These are phyloP conservation scores for Galerina marginata DNA, from an alignment of 768 basidiomycete genomes.

Conservation along the genomic window DNA sequence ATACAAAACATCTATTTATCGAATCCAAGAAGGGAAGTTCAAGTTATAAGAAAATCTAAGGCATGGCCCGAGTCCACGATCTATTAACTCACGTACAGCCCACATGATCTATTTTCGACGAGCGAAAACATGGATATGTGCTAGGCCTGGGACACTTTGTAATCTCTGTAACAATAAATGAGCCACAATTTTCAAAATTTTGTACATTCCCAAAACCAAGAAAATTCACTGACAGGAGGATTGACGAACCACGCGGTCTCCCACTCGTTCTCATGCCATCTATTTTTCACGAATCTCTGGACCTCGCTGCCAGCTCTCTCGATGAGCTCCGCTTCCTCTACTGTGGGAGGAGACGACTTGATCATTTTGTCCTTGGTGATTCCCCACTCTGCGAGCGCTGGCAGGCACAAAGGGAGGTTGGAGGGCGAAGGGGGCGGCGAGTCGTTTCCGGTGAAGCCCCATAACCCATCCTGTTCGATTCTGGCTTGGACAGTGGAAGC, in stretches of 20 bases:
- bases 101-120: constrained; percentile 33
- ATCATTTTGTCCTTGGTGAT: constrained; percentile 66
- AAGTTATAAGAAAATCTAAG: too few relatives aligned
- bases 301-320: constrained; percentile 61
- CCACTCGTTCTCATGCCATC: constrained; percentile 79
- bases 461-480: constrained; percentile 77
- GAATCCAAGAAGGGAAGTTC: too few relatives aligned
- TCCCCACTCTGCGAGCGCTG: constrained; percentile 73
- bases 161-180: constrained; percentile 54
- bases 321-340: constrained; percentile 58
- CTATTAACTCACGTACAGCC: too few relatives aligned
- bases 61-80: too few relatives aligned
- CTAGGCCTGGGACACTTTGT: constrained; percentile 81
- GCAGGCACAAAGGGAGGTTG: constrained; percentile 58
- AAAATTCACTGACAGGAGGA: constrained; percentile 65
- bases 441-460: constrained; percentile 75
- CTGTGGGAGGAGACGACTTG: constrained; percentile 52
- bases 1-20: too few relatives aligned
- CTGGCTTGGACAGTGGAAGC: constrained; percentile 56
- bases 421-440: constrained; percentile 66
- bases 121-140: constrained; percentile 90
- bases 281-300: constrained; percentile 61
- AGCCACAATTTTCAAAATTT: not conserved
- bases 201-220: not conserved
- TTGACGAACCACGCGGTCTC: constrained; percentile 94